Evolutionary conservation across 1,284 basidiomycete species (phyloP).

Genomic region (Rhodotorula sp.): DNA sequence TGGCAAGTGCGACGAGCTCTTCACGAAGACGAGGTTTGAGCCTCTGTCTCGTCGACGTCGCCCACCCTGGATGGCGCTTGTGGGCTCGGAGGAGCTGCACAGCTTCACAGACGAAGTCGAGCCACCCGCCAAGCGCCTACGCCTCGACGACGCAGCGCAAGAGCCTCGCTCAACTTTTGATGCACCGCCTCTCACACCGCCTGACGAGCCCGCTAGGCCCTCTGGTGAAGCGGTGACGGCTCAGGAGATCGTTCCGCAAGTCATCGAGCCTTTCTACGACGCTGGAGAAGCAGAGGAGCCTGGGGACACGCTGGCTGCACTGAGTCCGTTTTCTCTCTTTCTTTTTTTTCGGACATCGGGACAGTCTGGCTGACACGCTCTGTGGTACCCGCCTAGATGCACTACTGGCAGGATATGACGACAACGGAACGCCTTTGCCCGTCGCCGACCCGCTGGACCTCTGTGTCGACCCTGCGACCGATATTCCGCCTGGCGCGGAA

Average conservation of each 20-base stretch:
- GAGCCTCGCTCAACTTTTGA: neutral
- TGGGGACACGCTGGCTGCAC: neutral
- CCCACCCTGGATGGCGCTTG: neutral
- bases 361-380: neutral
- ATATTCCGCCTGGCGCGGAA: neutral
- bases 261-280: no score
- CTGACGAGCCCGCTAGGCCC: neutral
- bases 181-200: neutral
- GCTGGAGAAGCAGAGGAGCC: no score
- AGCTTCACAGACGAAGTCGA: neutral
- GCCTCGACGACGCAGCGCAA: neutral
- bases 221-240: neutral
- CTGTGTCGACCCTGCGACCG: neutral
- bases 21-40: no score
- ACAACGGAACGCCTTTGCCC: neutral
- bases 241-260: no score
- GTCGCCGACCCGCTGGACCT: neutral
- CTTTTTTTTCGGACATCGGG: neutral
- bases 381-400: neutral
- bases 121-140: neutral
- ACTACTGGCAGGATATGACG: neutral
- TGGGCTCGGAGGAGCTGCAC: neutral
- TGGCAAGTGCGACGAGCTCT: no score
- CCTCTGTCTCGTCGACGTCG: no score
- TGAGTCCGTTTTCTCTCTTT: neutral